Base-by-base conservation (phyloP, 805 yeast species). In the Metschnikowia continentalis region DNA sequence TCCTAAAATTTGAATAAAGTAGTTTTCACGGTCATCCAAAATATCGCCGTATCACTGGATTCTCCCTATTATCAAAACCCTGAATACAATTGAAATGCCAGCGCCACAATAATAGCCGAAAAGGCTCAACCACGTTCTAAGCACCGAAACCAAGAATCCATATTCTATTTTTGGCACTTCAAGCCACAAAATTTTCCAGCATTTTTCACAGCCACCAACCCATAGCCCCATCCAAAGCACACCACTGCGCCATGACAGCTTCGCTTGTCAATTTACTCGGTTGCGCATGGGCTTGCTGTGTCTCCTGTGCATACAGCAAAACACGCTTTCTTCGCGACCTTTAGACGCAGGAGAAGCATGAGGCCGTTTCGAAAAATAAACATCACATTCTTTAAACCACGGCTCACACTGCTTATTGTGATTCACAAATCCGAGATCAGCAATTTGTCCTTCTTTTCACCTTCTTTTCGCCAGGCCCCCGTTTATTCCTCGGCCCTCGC, bases 241-340 rank as follows among this genome's bases (percentile, higher is more conserved):
- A 14, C 11, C 30, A 17, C 41, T 20, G 17, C 41, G 41, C 17
- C 20, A 19, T 20, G n/a, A 23, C 20, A 38, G n/a, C 38, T 35
- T 15, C 38, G 38, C 38, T 15, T 35, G 38, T 35, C 10, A 35
- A 35, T 8, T 15, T 37, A 37, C 26, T 37, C 30, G 40, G 26
- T 26, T 35, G 32, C 38, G 46, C 37, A 42, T 33, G 46, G 19
- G 20, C 26, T 42, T 42, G 46, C 46, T 32, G 38, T 20, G 46
- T 11, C 19, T 17, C 32, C 20, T 32, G 36, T 33, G 46, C 46
- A 42, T n/a, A 35, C 20, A 23, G 40, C 33, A 35, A 35, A 22
- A 35, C 47, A 26, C 47, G 47, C 47, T 44, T 44, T 43, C 46
- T 32, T 36, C 47, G 47, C 47, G 40, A 35, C 47, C 47, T 22